phyloP scores from a whole-genome alignment of 2,329 filamentous ascomycete species.

The Colletotrichum theobromicola region DNA sequence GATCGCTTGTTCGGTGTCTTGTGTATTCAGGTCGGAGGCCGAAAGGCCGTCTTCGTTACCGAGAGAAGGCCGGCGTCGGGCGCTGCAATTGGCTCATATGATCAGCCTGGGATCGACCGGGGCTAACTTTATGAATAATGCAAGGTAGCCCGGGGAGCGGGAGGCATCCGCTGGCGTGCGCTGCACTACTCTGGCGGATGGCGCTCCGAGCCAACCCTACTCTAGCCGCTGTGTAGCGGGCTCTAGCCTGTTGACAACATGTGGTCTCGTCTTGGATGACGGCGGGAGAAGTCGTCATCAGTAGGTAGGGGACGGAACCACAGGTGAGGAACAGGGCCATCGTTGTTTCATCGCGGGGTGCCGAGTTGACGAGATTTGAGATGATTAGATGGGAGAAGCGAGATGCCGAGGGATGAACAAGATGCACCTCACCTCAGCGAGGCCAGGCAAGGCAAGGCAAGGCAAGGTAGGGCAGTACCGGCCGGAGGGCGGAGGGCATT shows the following conservation, averaged over 20 bases:
- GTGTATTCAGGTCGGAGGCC: slow-evolving; percentile 11
- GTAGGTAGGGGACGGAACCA: neutral
- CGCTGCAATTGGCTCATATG: neutral
- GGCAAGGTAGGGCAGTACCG: neutral
- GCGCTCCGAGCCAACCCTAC: slow-evolving; percentile 16
- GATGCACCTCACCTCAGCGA: no score
- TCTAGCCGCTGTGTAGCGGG: neutral
- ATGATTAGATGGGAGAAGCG: neutral
- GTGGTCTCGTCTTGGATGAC: neutral
- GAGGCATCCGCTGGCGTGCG: slow-evolving; percentile 4
- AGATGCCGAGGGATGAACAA: neutral
- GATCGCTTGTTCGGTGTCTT: neutral
- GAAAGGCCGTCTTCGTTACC: slow-evolving; percentile 19
- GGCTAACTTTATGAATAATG: slow-evolving; percentile 11
- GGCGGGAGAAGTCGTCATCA: neutral
- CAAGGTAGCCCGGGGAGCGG: neutral
- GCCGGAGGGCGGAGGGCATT: neutral
- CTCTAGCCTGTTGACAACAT: neutral
- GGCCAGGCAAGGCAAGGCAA: no score
- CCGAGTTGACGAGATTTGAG: neutral
- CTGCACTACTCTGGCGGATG: slow-evolving; percentile 4
- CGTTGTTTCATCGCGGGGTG: neutral
- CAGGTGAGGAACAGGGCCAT: neutral
- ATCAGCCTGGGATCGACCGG: slow-evolving; percentile 2
- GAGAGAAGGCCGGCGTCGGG: neutral